Base-by-base conservation (phyloP, 1,139 yeast genomes). In the Suhomyces yuchorum region DNA sequence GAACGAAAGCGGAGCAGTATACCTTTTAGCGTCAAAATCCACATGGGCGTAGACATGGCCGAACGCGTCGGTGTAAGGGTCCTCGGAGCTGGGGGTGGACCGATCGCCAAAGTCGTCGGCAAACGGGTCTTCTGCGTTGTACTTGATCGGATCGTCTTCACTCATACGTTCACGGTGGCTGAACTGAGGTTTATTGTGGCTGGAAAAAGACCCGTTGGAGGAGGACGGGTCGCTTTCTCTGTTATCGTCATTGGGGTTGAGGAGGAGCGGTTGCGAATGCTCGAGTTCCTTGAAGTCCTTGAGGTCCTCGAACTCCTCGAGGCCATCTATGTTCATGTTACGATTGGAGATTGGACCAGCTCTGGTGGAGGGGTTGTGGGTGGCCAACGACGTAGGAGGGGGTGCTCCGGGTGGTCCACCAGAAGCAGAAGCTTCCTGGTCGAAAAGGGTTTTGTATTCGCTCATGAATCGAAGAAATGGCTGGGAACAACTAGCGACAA, bases 41-140 rank as follows among this genome's bases (percentile, higher is more conserved):
- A 75, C 56, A 41, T 74, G 73, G 19, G 57, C 62, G 51, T 75
- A 75, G n/a, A 48, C 47, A 49, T 70, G 70, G 5, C 77, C 77
- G 52, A 59, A 71, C 47, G 64, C 66, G 50, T 73, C 77, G 14
- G 34, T 40, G 12, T 37, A 37, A 22, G 39, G 39, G 39, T 37
- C 39, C 20, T 20, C 62, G 51, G 74, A 75, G 14, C 47, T 47
- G 49, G 70, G 70, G 7, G 77, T 76, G 51, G 59, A 70, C 19
- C 22, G 9, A 8, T 42, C 41, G 40, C 23, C 28, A 19, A 32
- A 15, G 23, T 34, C 26, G 33, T 28, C 37, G 37, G 37, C 37
- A 34, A 34, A 34, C 7, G 37, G 36, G 14, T 36, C 42, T 4
- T 24, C 26, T 3, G 49, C 49, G 22, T 20, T 28, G 42, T 36